Evolutionary conservation across 768 basidiomycete genomes (phyloP).

Genomic region (Collybia mongolica): DNA sequence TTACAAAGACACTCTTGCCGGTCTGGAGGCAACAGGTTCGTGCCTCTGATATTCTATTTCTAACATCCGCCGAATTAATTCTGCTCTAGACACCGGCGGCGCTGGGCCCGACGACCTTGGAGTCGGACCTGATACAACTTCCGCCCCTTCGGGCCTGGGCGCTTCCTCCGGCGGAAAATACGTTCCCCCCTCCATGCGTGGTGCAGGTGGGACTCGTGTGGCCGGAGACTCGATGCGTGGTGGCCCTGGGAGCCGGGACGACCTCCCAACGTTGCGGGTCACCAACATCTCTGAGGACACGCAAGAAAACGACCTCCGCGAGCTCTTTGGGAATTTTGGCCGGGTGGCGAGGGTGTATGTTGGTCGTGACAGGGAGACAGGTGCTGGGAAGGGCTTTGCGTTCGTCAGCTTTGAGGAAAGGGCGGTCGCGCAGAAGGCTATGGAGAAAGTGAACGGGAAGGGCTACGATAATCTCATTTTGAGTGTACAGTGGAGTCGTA

Average conservation of each 20-base stretch:
- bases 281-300: conserved; percentile 97
- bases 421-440: conserved; percentile 78
- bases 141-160: conserved; percentile 33
- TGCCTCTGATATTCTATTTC: conserved; percentile 1
- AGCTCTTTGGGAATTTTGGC: conserved; percentile 86
- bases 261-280: conserved; percentile 93
- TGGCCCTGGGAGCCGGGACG: conserved; percentile 64
- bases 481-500: conserved; percentile 63
- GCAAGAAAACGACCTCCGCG: conserved; percentile 90
- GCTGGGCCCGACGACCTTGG: conserved; percentile 36
- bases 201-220: conserved; percentile 52
- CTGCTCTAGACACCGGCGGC: conserved; percentile 25
- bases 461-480: conserved; percentile 92
- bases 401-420: conserved; percentile 94
- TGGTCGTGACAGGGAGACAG: conserved; percentile 92
- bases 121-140: conserved; percentile 27
- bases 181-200: conserved; percentile 91
- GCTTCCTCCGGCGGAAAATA: conserved; percentile 72
- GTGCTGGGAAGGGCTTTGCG: conserved; percentile 93
- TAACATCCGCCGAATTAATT: background rate
- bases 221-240: conserved; percentile 79
- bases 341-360: conserved; percentile 89
- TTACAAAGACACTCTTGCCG: conserved; percentile 90
- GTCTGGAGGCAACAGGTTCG: conserved; percentile 61
- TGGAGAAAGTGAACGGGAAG: conserved; percentile 88